Evolutionary conservation across 75 land plant species (phyloP).

Genomic region (Picea glauca): DNA sequence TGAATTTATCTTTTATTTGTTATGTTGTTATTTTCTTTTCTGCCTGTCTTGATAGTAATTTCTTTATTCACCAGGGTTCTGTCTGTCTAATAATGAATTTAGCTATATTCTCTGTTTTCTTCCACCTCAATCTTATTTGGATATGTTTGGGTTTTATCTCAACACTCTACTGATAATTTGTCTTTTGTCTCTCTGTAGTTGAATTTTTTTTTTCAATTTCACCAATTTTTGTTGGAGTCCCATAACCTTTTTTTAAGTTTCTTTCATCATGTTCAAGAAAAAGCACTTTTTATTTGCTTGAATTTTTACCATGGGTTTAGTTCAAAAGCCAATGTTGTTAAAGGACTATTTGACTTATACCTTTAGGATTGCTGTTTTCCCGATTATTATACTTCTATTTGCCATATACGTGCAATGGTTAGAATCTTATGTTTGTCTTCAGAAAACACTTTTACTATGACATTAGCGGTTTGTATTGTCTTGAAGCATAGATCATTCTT

Average conservation of each 20-base stretch:
- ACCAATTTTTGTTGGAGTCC: not conserved
- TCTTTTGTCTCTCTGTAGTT: not conserved
- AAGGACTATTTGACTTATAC: not conserved
- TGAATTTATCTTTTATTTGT: no score
- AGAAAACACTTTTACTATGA: not conserved
- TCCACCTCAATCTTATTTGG: not conserved
- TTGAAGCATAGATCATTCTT: not conserved
- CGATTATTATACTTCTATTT: not conserved
- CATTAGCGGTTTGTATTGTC: not conserved
- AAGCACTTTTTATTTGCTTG: not conserved
- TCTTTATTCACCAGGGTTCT: not conserved
- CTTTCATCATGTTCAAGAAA: not conserved
- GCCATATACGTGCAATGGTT: not conserved
- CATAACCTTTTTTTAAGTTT: not conserved
- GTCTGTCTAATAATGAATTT: not conserved
- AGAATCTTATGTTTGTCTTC: not conserved
- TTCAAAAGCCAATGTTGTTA: not conserved
- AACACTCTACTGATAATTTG: not conserved
- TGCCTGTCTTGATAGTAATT: not conserved
- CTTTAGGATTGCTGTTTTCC: not conserved
- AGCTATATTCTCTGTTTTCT: not conserved
- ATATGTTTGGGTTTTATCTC: not conserved
- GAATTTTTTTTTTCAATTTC: not conserved
- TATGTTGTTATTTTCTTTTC: no score
- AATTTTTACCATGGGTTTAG: not conserved